Conservation (phyloP, 495 filamentous ascomycete species). For the Saxophila tyrrhenica region DNA sequence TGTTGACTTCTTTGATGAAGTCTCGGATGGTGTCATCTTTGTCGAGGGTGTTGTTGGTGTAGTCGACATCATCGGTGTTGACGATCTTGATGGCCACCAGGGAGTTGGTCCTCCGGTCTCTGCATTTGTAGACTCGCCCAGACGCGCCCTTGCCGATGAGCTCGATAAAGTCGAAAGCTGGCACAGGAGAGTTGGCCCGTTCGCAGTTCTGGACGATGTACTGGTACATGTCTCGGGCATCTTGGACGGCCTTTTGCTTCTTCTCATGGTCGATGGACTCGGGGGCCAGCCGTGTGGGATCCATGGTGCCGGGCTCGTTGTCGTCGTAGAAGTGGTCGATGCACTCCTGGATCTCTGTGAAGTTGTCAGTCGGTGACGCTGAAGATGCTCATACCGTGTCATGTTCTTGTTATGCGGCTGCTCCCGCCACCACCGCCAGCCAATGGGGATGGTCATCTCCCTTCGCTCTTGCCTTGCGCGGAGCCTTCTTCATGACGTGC, state of each 20-base stretch:
- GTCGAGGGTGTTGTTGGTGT: slow-evolving; percentile 50
- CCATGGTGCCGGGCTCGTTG: slow-evolving; percentile 13
- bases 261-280: slow-evolving; percentile 12
- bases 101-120: not conserved
- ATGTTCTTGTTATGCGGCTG: no score
- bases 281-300: slow-evolving; percentile 11
- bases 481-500: no score
- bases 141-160: slow-evolving; percentile 93
- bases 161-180: slow-evolving; percentile 70
- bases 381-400: no score
- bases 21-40: slow-evolving; percentile 72
- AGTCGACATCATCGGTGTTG: slow-evolving; percentile 83
- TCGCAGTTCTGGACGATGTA: slow-evolving; percentile 21
- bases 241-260: slow-evolving; percentile 74
- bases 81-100: slow-evolving; percentile 86
- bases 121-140: slow-evolving; percentile 87
- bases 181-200: slow-evolving; percentile 26
- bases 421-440: no score
- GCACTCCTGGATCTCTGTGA: not conserved
- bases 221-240: slow-evolving; percentile 85
- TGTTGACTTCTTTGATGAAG: slow-evolving; percentile 78
- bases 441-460: no score
- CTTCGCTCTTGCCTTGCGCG: no score
- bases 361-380: not conserved
- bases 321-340: not conserved